A percentile compares a stretch with the other conserved stretches of the same genome.
These are phyloP conservation scores for Sodiomyces alkalinus DNA, from an alignment of 2,329 filamentous ascomycete genomes.

Conservation along the genomic window DNA sequence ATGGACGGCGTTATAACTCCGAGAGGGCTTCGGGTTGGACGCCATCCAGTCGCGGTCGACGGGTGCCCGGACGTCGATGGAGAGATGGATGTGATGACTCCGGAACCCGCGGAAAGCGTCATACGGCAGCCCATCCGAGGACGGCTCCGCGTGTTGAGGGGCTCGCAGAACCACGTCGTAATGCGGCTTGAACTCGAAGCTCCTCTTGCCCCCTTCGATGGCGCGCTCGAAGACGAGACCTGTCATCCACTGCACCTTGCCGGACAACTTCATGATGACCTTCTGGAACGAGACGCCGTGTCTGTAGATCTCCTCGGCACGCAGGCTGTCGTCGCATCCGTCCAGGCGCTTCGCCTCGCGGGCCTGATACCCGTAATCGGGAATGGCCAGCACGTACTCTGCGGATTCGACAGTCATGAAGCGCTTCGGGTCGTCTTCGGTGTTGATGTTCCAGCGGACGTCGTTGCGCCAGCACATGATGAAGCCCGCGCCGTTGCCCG, in stretches of 20 bases:
- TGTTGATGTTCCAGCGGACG: conserved; percentile 73
- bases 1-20: conserved; percentile 93
- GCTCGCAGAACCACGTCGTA: conserved; percentile 82
- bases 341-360: conserved; percentile 41
- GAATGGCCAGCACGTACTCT: conserved; percentile 86
- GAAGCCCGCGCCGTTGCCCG: conserved; percentile 84
- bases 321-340: conserved; percentile 42
- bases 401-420: conserved; percentile 95
- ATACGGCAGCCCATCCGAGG: conserved; percentile 42
- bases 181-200: conserved; percentile 81
- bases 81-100: conserved; percentile 92
- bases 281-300: conserved; percentile 87
- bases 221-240: conserved; percentile 88
- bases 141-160: conserved; percentile 54
- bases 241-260: conserved; percentile 83
- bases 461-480: conserved; percentile 98
- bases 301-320: conserved; percentile 49
- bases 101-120: conserved; percentile 96
- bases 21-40: conserved; percentile 57
- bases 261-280: conserved; percentile 95
- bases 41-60: conserved; percentile 76
- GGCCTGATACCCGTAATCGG: conserved; percentile 82
- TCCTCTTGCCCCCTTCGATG: conserved; percentile 53
- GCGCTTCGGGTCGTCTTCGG: conserved; percentile 72
- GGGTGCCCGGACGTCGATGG: conserved; percentile 78